Evolutionary conservation across 768 basidiomycete species (phyloP).

Genomic region (Trichaptum fuscoviolaceum): DNA sequence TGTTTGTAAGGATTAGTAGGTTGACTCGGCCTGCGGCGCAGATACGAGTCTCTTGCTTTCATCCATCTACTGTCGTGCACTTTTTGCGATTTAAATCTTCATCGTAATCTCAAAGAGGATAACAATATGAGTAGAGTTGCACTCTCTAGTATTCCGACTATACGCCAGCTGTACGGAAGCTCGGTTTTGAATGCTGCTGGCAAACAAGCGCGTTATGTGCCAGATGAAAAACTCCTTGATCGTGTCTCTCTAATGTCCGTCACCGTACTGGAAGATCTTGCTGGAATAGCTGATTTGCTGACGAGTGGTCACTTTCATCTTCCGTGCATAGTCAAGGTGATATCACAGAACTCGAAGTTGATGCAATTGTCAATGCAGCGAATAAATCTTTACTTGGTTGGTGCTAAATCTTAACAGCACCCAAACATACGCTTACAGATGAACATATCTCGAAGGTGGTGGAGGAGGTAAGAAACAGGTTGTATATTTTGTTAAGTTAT

Average conservation of each 20-base stretch:
- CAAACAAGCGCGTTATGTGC: slow-evolving; percentile 30
- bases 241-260: slow-evolving; percentile 67
- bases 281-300: slow-evolving; percentile 2
- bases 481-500: neutral
- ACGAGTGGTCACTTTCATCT: slow-evolving; percentile 5
- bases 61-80: neutral
- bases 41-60: neutral
- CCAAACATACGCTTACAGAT: slow-evolving; percentile 1
- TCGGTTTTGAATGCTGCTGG: slow-evolving; percentile 32
- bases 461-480: slow-evolving; percentile 56
- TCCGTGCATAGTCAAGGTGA: slow-evolving; percentile 59
- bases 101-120: neutral
- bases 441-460: slow-evolving; percentile 45
- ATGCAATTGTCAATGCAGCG: slow-evolving; percentile 80
- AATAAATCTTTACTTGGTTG: slow-evolving; percentile 66
- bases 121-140: neutral
- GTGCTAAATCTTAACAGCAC: slow-evolving; percentile 8
- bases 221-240: slow-evolving; percentile 38
- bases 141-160: slow-evolving; percentile 38
- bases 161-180: slow-evolving; percentile 47
- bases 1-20: neutral
- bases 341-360: slow-evolving; percentile 66
- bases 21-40: too few species aligned
- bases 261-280: slow-evolving; percentile 22
- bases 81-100: neutral